Base-by-base conservation (phyloP, 306 rosid genomes). In the Corylus americana region DNA sequence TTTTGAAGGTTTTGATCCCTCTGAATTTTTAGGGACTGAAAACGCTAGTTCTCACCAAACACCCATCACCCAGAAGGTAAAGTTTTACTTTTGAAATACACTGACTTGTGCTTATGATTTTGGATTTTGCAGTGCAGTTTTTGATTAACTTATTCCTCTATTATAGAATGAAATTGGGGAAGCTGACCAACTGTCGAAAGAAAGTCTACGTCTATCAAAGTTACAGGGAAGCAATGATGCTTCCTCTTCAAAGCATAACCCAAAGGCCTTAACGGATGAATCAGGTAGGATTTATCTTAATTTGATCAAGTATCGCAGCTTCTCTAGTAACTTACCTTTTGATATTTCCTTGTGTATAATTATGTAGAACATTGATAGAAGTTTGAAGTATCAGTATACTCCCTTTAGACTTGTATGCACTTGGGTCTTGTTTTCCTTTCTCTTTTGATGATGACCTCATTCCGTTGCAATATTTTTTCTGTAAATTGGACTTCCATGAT, bases 111-210 rank as follows among this genome's bases (percentile, higher is more conserved):
- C 54, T 13, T 61, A 31, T 78, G 20, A 16, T 58, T 57, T 27
- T 16, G 35, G 12, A 25, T 76, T 82, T 76, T 47, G 44, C 16
- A 39, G 71, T 54, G 58, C 45, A 63, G 71, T 53, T 12, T 22
- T 55, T 31, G 51, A 42, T 77, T 80, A 64, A 79, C 57, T 31
- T 29, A 45, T 70, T 63, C 11, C 78, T 42, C 17, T 54, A 58
- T 71, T 70, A 66, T 87, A 95, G 98, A 83, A 44, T 70, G 81
- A 70, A 78, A 85, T 68, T 80, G 91, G 85, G 18, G 90, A 79
- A 66, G 73, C 76, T 45, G 79, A 86, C 55, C 75, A 55, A 45
- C 73, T 8, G 45, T 42, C 79, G 25, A 22, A 22, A 22, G 25
- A 22, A 22, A 22, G 25, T 22, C 25, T 22, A 62, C 91, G 85